Evolutionary conservation across 1,284 basidiomycete genomes (phyloP), one percentile per base, ranked within the genome.

Genomic region (Jaminaea rosea): DNA sequence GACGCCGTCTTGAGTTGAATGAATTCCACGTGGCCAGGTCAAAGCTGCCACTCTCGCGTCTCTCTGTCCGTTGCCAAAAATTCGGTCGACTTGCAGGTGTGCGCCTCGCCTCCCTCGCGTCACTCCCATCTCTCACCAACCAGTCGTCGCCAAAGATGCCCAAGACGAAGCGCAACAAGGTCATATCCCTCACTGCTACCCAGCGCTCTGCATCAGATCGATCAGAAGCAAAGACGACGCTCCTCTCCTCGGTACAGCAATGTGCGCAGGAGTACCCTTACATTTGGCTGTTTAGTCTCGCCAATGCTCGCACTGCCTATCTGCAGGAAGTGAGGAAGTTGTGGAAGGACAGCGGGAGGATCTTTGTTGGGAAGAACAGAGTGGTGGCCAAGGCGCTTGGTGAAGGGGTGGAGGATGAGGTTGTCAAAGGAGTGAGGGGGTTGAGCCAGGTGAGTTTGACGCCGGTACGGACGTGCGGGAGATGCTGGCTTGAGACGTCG

Each of bases 341-440:
- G 63, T 99, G 93, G 93, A 88, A 88, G 79, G 88, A 87, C 28
- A 55, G 60, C 29, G 26, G 26, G 23, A 64, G 62, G 50, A 85
- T 98, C 78, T 93, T 93, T 76, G 89, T 94, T 77, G 93, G 89
- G 32, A 82, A 86, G 69, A 85, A 87, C 60, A 86, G 88, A 29
- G 88, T 98, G 41, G 89, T 98, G 85, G 88, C 90, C 37, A 92
- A 92, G 76, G 93, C 90, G 41, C 79, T 99, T n/a, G 93, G 93
- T 4, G 82, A 83, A 49, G 85, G 87, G 6, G 80, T 82, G 36
- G 92, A 89, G 76, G 85, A 87, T 59, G 94, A 97, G 77, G 83
- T 92, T 72, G 80, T 83, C 57, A 77, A 80, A 56, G 92, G 90
- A 4, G 75, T 96, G 44, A 81, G 84, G 63, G 83, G 85, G 70